Conservation (phyloP, 2,329 filamentous ascomycete genomes). For the Arthrocladium fulminans region DNA sequence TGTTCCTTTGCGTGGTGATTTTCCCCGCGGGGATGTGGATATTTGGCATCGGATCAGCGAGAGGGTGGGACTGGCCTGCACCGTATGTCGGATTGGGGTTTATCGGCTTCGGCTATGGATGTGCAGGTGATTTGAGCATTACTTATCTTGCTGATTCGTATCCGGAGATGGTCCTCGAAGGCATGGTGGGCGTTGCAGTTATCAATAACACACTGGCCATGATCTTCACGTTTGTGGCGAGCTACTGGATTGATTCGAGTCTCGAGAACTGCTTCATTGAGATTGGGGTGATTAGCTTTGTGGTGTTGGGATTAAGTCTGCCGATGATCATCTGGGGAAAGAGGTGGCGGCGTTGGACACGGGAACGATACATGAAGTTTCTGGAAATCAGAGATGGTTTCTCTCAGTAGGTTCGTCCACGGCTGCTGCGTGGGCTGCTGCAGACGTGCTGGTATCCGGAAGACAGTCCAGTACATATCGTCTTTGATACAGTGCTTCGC, state of each 20-base stretch:
- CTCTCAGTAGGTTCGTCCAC: not conserved
- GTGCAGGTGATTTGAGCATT: conserved; percentile 48
- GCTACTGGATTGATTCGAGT: conserved; percentile 42
- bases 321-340: conserved; percentile 51
- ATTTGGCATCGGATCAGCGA: conserved; percentile 45
- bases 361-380: conserved; percentile 39
- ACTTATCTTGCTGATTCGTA: conserved; percentile 50
- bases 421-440: too few species aligned
- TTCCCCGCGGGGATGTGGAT: conserved; percentile 46
- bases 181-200: conserved; percentile 50
- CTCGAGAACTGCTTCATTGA: conserved; percentile 44
- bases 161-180: conserved; percentile 49
- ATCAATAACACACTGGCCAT: conserved; percentile 50
- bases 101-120: conserved; percentile 53
- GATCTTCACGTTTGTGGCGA: conserved; percentile 46
- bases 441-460: too few species aligned
- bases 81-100: conserved; percentile 49
- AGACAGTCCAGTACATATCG: too few species aligned
- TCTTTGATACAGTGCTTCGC: too few species aligned
- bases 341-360: conserved; percentile 40
- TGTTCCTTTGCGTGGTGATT: conserved; percentile 42
- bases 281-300: conserved; percentile 44
- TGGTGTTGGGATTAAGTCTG: conserved; percentile 42
- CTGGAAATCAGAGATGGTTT: conserved; percentile 40
- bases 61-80: conserved; percentile 45